Evolutionary conservation across 2,329 filamentous ascomycete species (phyloP).

Genomic region (Pseudogymnoascus sp.): DNA sequence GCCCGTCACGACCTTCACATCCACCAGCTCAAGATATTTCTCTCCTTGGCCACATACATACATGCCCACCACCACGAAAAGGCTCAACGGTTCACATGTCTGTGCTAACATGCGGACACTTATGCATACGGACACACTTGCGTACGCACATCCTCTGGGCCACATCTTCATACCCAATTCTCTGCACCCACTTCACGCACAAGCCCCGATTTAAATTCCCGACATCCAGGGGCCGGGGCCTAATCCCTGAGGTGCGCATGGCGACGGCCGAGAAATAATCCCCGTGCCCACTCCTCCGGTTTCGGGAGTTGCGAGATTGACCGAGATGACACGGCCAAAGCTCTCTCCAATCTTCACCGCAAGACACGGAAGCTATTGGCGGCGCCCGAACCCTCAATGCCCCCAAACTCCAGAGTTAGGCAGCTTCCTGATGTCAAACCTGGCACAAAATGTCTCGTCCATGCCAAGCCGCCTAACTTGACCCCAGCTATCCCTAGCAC

Average conservation of each 20-base stretch:
- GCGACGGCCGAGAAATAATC: neutral
- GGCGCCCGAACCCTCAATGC: neutral
- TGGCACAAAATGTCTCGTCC: neutral
- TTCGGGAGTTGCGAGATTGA: neutral
- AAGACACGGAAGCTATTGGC: neutral
- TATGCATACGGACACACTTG: conserved; percentile 2
- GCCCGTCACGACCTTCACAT: neutral
- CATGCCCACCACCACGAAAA: neutral
- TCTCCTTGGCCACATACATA: neutral
- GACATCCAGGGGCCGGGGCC: neutral
- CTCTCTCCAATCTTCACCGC: neutral
- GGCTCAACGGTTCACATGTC: neutral
- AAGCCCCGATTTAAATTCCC: neutral
- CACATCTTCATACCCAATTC: neutral
- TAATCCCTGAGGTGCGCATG: neutral
- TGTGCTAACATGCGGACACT: neutral
- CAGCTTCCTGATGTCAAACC: neutral
- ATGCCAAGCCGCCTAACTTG: neutral
- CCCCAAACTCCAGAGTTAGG: neutral
- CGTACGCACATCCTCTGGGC: neutral
- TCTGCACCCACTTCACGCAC: neutral
- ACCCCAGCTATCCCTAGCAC: neutral
- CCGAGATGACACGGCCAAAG: neutral
- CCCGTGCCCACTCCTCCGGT: neutral
- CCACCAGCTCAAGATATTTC: neutral